Conservation (phyloP, 257 asterid species). For the Rehmannia glutinosa region DNA sequence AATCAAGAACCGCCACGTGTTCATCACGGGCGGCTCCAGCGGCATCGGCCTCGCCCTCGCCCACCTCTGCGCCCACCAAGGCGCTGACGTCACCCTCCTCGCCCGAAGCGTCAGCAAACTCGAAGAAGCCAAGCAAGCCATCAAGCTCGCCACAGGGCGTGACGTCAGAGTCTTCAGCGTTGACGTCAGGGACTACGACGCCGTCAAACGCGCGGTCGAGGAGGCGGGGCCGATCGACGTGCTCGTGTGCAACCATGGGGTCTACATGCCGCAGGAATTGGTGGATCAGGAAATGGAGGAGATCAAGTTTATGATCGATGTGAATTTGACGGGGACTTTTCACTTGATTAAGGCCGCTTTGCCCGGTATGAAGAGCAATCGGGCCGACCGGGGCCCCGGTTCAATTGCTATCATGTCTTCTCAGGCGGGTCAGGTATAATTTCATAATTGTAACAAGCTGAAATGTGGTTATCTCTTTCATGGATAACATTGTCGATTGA, state of each 20-base stretch:
- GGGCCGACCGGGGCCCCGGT: conserved; percentile 63
- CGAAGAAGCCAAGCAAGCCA: conserved; percentile 67
- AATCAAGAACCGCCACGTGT: conserved; percentile 79
- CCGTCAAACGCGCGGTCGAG: conserved; percentile 50
- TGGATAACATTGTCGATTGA: background rate
- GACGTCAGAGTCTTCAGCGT: conserved; percentile 73
- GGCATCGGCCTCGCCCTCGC: conserved; percentile 96
- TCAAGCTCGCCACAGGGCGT: conserved; percentile 77
- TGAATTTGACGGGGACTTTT: conserved; percentile 75
- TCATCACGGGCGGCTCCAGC: conserved; percentile 98
- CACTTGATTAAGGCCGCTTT: conserved; percentile 87
- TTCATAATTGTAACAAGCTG: background rate
- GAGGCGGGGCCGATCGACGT: conserved; percentile 84
- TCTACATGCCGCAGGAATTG: conserved; percentile 70
- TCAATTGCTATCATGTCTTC: conserved; percentile 92
- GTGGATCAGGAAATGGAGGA: conserved; percentile 71
- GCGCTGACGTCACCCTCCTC: conserved; percentile 74
- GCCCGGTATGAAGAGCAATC: conserved; percentile 80
- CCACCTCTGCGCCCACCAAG: conserved; percentile 56
- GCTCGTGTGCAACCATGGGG: conserved; percentile 87
- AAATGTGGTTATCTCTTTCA: background rate
- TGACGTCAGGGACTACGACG: conserved; percentile 80
- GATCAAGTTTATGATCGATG: conserved; percentile 82
- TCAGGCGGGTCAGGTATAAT: conserved; percentile 91
- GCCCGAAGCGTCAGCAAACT: conserved; percentile 69